Evolutionary conservation across 768 basidiomycete genomes (phyloP).

Genomic region (Termitomyces sp.): DNA sequence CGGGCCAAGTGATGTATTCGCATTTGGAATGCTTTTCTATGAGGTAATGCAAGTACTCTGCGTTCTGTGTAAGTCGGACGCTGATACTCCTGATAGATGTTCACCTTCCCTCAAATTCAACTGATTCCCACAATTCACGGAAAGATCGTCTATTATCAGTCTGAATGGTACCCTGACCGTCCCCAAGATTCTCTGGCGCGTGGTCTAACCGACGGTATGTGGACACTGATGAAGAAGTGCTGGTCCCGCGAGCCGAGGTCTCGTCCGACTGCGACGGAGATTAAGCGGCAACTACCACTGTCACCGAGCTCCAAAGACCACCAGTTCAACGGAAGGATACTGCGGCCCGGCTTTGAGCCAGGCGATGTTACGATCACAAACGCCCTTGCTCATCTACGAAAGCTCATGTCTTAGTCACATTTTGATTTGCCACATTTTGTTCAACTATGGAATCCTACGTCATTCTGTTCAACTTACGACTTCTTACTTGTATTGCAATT

Average conservation of each 20-base stretch:
- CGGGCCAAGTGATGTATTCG: conserved; percentile 10
- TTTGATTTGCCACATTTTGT: background rate
- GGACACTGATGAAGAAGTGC: background rate
- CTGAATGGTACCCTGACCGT: too few relatives aligned
- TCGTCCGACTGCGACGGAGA: background rate
- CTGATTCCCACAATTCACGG: too few relatives aligned
- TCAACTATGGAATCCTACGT: background rate
- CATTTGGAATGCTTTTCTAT: conserved; percentile 10
- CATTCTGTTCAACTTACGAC: too few relatives aligned
- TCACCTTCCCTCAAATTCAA: too few relatives aligned
- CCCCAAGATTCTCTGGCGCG: background rate
- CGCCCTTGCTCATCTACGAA: background rate
- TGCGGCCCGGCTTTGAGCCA: background rate
- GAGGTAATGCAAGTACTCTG: background rate
- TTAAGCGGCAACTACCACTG: background rate
- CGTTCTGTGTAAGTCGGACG: background rate
- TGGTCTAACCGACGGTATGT: background rate
- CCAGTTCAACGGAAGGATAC: too few relatives aligned
- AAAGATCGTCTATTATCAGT: background rate
- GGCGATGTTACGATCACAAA: background rate
- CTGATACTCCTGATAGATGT: background rate
- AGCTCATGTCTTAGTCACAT: background rate
- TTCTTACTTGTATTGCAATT: too few relatives aligned
- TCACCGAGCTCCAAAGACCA: background rate
- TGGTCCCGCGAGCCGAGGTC: background rate